Percentiles rank a stretch among this genome's conserved stretches.
Conservation (phyloP, 1,139 yeast genomes). For the Eremothecium cymbalariae region DNA sequence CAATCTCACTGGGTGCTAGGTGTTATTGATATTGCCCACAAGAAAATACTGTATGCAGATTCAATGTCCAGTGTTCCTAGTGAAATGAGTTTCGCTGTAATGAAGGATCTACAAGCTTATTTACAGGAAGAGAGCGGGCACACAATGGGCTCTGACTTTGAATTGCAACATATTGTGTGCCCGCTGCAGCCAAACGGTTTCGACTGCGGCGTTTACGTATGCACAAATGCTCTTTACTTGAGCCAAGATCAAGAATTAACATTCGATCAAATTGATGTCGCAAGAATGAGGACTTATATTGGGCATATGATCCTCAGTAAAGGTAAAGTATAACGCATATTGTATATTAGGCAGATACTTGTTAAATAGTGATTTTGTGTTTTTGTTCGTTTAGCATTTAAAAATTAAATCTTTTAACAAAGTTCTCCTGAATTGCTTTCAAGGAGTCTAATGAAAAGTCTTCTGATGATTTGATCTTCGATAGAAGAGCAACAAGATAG, state of each 20-base stretch:
- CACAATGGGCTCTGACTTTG: slow-evolving; percentile 34
- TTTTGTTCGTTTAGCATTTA: slow-evolving; percentile 1
- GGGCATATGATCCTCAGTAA: slow-evolving; percentile 31
- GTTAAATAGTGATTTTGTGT: background rate
- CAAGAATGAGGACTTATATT: slow-evolving; percentile 59
- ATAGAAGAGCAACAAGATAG: slow-evolving; percentile 20
- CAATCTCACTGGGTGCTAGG: slow-evolving; percentile 93
- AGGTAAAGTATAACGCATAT: slow-evolving; percentile 3
- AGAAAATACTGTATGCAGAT: slow-evolving; percentile 64
- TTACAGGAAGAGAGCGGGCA: slow-evolving; percentile 48
- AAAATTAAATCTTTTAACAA: slow-evolving; percentile 12
- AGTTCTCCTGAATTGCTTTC: slow-evolving; percentile 21
- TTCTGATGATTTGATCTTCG: slow-evolving; percentile 12
- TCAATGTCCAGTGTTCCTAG: slow-evolving; percentile 45
- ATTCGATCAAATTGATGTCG: slow-evolving; percentile 68
- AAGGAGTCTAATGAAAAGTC: slow-evolving; percentile 12
- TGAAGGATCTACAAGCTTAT: slow-evolving; percentile 50
- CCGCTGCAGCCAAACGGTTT: slow-evolving; percentile 88
- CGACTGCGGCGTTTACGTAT: slow-evolving; percentile 93
- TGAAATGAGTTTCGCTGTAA: slow-evolving; percentile 50
- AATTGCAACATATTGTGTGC: slow-evolving; percentile 38
- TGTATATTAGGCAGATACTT: background rate
- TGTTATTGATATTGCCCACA: slow-evolving; percentile 54
- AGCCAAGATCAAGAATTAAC: slow-evolving; percentile 41
- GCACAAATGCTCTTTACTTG: slow-evolving; percentile 64